Conservation (phyloP, 2,329 filamentous ascomycete species). For the Ploettnerulaceae sp. region DNA sequence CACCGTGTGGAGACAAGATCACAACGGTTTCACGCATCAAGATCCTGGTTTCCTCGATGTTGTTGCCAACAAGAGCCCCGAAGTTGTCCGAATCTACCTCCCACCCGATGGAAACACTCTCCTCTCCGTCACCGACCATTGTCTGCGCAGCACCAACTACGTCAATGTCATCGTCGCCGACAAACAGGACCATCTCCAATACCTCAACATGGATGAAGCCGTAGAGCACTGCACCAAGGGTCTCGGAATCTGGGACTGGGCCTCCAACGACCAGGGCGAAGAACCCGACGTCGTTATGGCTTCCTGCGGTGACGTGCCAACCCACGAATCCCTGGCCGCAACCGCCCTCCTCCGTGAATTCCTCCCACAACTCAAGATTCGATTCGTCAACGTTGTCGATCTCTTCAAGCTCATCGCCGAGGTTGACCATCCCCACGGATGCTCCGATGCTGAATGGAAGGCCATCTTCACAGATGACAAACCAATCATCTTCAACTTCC, state of each 20-base stretch:
- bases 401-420: constrained; percentile 73
- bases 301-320: constrained; percentile 68
- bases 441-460: constrained; percentile 60
- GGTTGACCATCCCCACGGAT: constrained; percentile 67
- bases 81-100: constrained; percentile 76
- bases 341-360: constrained; percentile 67
- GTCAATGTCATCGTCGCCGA: constrained; percentile 78
- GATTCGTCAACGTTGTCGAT: constrained; percentile 76
- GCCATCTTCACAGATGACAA: constrained; percentile 67
- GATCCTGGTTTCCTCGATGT: constrained; percentile 78
- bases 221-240: constrained; percentile 75
- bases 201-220: constrained; percentile 67
- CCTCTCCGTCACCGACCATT: constrained; percentile 72
- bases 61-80: constrained; percentile 73
- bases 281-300: constrained; percentile 76
- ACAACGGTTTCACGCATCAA: constrained; percentile 80
- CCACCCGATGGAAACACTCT: constrained; percentile 76
- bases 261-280: constrained; percentile 61
- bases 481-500: constrained; percentile 79
- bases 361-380: constrained; percentile 68
- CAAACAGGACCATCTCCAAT: constrained; percentile 75
- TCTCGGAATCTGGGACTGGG: constrained; percentile 72
- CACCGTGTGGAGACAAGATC: constrained; percentile 77
- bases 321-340: constrained; percentile 69
- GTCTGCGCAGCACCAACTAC: constrained; percentile 67